These are phyloP conservation scores for Rhipidocladum racemiflorum DNA, from an alignment of 176 grass and related monocot species.

Conservation along the genomic window DNA sequence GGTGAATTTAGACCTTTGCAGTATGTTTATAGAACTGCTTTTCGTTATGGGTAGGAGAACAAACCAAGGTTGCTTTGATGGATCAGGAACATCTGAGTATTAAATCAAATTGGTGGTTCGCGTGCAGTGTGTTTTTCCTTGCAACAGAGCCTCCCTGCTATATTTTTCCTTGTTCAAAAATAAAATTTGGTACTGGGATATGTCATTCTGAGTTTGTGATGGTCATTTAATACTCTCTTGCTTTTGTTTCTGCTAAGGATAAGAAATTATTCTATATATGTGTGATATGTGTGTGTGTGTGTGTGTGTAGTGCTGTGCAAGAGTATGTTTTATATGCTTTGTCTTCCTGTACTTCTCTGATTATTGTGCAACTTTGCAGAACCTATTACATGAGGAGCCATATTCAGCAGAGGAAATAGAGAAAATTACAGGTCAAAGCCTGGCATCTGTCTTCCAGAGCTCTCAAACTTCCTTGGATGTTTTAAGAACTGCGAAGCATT, in stretches of 20 bases:
- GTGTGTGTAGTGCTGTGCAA: neutral
- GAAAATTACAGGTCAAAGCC: slow-evolving; percentile 58
- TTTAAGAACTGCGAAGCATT: slow-evolving; percentile 70
- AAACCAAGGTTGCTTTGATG: neutral
- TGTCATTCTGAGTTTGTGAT: too few relatives aligned
- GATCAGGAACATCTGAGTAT: neutral
- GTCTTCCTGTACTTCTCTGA: slow-evolving; percentile 3
- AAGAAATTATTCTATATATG: neutral
- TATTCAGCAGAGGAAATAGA: slow-evolving; percentile 79
- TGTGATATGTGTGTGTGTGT: too few relatives aligned
- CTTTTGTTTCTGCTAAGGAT: neutral
- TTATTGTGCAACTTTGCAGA: slow-evolving; percentile 42
- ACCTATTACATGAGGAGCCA: slow-evolving; percentile 70
- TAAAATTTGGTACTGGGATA: neutral
- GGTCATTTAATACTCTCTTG: neutral
- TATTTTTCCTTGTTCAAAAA: neutral
- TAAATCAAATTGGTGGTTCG: neutral
- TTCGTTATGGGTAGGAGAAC: neutral
- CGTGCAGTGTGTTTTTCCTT: neutral
- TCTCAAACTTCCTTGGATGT: slow-evolving; percentile 91
- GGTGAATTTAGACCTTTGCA: neutral
- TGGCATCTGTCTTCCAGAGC: slow-evolving; percentile 58
- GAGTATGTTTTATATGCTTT: neutral
- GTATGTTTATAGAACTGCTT: neutral
- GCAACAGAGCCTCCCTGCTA: neutral